phyloP scores from a whole-genome alignment of 108 stramenopile genomes.

The Cylindrotheca closterium region DNA sequence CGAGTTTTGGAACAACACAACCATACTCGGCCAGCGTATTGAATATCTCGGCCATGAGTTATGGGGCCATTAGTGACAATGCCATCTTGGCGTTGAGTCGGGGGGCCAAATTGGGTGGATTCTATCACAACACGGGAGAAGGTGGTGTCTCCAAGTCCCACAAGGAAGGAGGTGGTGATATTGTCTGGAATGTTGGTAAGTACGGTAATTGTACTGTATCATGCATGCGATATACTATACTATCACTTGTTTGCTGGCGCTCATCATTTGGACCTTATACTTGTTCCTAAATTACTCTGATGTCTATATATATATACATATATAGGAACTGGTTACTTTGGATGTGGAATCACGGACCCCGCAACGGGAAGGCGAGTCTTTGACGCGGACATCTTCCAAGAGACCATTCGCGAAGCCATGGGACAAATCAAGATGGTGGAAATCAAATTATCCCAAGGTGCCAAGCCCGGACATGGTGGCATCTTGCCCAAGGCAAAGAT shows the following conservation, averaged over 20 bases:
- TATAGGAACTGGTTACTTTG: constrained; percentile 88
- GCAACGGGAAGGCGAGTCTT: constrained; percentile 55
- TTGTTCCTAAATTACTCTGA: too few relatives aligned
- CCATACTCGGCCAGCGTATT: constrained; percentile 72
- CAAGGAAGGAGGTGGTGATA: constrained; percentile 70
- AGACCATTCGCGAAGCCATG: constrained; percentile 35
- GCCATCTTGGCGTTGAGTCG: constrained; percentile 77
- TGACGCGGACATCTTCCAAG: constrained; percentile 56
- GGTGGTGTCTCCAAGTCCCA: constrained; percentile 69
- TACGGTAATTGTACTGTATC: too few relatives aligned
- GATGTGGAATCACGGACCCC: constrained; percentile 54
- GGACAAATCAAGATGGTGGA: constrained; percentile 79
- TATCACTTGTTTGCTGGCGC: too few relatives aligned
- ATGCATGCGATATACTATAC: too few relatives aligned
- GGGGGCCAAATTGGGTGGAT: constrained; percentile 75
- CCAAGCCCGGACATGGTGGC: constrained; percentile 90
- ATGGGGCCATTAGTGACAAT: constrained; percentile 78
- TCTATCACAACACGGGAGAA: constrained; percentile 94
- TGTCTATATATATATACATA: too few relatives aligned
- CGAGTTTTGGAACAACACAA: constrained; percentile 42
- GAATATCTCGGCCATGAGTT: constrained; percentile 88
- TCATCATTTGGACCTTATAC: too few relatives aligned
- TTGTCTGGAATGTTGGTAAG: constrained; percentile 81
- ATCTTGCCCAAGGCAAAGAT: constrained; percentile 85
- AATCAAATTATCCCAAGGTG: constrained; percentile 88